A percentile compares a stretch with the other conserved stretches of the same genome.
Conservation (phyloP, 2,329 filamentous ascomycete species). For the Fusarium sacchari region DNA sequence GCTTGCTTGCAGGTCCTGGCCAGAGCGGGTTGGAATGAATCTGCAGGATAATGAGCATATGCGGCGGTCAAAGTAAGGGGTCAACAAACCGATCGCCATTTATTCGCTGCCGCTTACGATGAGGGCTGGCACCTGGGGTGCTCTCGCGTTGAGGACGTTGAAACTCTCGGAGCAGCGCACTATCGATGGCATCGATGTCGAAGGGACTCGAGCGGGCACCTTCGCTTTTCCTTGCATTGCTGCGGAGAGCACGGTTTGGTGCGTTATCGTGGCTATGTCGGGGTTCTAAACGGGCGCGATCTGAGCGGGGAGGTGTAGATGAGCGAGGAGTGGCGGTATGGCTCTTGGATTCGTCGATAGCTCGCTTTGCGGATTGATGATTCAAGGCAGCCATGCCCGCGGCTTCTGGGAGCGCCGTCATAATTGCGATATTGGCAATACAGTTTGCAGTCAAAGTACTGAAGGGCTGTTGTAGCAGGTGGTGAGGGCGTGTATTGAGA, state of each 20-base stretch:
- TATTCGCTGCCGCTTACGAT: conserved; percentile 68
- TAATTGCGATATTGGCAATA: conserved; percentile 34
- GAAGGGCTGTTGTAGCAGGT: conserved; percentile 7
- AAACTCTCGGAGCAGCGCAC: conserved; percentile 62
- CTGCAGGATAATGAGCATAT: conserved; percentile 58
- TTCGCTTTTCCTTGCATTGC: conserved; percentile 50
- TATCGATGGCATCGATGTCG: conserved; percentile 62
- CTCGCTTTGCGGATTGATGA: conserved; percentile 48
- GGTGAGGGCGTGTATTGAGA: conserved; percentile 6
- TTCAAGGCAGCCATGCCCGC: conserved; percentile 43
- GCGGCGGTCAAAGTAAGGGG: background rate
- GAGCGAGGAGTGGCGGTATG: conserved; percentile 50
- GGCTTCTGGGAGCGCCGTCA: conserved; percentile 50
- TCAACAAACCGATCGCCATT: conserved; percentile 67
- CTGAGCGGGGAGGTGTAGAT: conserved; percentile 57
- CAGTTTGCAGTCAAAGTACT: conserved; percentile 2
- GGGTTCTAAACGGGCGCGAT: conserved; percentile 55
- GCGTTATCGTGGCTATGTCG: conserved; percentile 52
- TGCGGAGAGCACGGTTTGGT: conserved; percentile 49
- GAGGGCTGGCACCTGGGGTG: conserved; percentile 64
- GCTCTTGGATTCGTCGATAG: conserved; percentile 46
- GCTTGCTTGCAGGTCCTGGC: conserved; percentile 91
- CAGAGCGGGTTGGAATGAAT: conserved; percentile 94
- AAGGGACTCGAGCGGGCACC: conserved; percentile 51
- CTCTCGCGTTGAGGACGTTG: conserved; percentile 62